Percentiles rank a stretch among this genome's conserved stretches.
Conservation (phyloP, 176 grass and related monocot genomes). For the Oryza punctata region DNA sequence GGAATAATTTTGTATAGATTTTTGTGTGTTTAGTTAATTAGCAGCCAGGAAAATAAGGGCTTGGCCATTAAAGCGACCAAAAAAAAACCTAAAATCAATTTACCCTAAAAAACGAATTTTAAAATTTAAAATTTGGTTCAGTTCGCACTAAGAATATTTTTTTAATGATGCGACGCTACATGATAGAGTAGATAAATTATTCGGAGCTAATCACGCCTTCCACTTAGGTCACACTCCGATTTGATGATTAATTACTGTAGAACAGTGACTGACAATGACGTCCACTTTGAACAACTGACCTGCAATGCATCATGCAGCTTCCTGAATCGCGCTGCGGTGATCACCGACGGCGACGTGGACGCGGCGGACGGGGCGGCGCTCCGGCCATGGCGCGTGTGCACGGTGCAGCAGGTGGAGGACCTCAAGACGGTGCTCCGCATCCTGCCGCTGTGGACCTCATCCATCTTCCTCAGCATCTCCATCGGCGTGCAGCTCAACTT, state of each 20-base stretch:
- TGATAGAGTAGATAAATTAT: no score
- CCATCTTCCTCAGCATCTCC: slow-evolving; percentile 53
- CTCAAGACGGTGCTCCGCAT: slow-evolving; percentile 64
- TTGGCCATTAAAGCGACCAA: no score
- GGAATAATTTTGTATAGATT: no score
- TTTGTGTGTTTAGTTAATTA: background rate
- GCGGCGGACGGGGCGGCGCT: background rate
- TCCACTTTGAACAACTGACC: background rate
- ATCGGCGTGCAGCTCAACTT: slow-evolving; percentile 67
- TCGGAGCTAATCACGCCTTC: no score
- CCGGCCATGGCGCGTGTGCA: slow-evolving; percentile 66
- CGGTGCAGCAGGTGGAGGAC: slow-evolving; percentile 72
- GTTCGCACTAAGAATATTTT: background rate
- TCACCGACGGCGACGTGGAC: slow-evolving; percentile 47
- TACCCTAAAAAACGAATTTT: background rate
- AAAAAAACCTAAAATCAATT: background rate
- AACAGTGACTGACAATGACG: background rate
- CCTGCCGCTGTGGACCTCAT: slow-evolving; percentile 60
- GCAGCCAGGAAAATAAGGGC: background rate
- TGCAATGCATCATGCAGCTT: slow-evolving; percentile 31
- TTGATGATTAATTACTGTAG: no score
- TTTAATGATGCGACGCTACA: no score
- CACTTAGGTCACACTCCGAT: no score
- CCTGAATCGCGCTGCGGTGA: slow-evolving; percentile 73
- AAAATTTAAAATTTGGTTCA: background rate